phyloP scores from a whole-genome alignment of 345 rosid species.

The Sapria himalayana region DNA sequence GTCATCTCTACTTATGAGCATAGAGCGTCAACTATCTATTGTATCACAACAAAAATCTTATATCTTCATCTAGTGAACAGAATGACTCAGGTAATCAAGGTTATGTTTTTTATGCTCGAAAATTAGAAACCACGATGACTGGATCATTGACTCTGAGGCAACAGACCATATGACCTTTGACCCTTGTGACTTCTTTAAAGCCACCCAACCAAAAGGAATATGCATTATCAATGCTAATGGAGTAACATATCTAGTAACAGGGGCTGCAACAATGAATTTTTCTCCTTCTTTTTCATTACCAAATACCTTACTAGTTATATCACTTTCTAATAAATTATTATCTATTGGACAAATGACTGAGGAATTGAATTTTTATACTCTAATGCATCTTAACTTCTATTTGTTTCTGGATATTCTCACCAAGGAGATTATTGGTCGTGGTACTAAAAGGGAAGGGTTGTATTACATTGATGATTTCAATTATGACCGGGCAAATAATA shows the following conservation, averaged over 20 bases:
- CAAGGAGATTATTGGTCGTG: not conserved
- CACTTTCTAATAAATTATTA: not conserved
- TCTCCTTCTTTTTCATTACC: not conserved
- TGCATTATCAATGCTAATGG: constrained; percentile 1
- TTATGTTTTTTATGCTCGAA: not conserved
- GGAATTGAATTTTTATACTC: not conserved
- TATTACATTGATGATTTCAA: constrained; percentile 3
- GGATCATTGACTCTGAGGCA: not conserved
- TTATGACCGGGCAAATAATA: not conserved
- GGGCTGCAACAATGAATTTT: too few species aligned
- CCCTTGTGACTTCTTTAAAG: not conserved
- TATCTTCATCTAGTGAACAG: not conserved
- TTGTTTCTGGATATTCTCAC: too few species aligned
- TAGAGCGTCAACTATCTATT: not conserved
- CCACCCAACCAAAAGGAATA: not conserved
- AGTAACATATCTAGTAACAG: not conserved
- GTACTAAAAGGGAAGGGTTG: not conserved
- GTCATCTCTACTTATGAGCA: too few species aligned
- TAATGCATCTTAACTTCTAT: too few species aligned
- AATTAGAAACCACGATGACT: not conserved
- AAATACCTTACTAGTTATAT: not conserved
- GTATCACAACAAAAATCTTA: not conserved
- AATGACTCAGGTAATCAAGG: not conserved
- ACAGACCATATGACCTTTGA: not conserved
- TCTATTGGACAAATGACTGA: not conserved